Evolutionary conservation across 345 rosid species (phyloP).

Genomic region (Ricinus communis): DNA sequence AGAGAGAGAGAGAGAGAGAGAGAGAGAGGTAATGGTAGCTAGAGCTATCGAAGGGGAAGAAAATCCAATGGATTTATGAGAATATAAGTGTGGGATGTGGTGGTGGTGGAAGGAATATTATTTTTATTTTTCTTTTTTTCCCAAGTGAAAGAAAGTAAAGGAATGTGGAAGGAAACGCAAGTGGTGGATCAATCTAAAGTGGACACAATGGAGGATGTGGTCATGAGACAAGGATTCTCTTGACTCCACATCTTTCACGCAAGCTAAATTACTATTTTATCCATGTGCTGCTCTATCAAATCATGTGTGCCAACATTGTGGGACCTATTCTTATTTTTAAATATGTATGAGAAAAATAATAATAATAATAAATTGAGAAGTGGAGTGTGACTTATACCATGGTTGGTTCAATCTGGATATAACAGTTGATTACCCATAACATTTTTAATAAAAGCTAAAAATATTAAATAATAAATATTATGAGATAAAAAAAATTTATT

Average conservation of each 20-base stretch:
- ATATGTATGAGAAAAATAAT: background rate
- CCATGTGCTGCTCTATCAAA: background rate
- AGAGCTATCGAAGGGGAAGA: background rate
- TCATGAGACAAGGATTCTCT: constrained; percentile 18
- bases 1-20: background rate
- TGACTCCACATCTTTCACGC: constrained; percentile 1
- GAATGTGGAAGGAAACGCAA: constrained; percentile 6
- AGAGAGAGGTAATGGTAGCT: background rate
- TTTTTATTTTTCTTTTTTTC: no score
- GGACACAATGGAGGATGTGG: constrained; percentile 26
- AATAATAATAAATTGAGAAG: no score
- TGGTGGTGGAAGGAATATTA: constrained; percentile 12
- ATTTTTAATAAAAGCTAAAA: no score
- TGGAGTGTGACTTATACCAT: no score
- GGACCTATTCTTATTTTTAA: no score
- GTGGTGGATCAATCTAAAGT: constrained; percentile 3
- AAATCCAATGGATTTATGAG: no score
- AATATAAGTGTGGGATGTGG: constrained; percentile 19
- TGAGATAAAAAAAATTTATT: no score
- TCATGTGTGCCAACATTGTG: background rate
- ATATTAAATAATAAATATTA: no score
- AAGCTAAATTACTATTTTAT: background rate
- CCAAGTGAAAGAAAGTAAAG: constrained; percentile 17
- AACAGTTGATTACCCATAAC: no score
- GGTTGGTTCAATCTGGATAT: no score